Evolutionary conservation across 2,329 filamentous ascomycete species (phyloP), one percentile per base, ranked within the genome.

Genomic region (Lojkania enalia): DNA sequence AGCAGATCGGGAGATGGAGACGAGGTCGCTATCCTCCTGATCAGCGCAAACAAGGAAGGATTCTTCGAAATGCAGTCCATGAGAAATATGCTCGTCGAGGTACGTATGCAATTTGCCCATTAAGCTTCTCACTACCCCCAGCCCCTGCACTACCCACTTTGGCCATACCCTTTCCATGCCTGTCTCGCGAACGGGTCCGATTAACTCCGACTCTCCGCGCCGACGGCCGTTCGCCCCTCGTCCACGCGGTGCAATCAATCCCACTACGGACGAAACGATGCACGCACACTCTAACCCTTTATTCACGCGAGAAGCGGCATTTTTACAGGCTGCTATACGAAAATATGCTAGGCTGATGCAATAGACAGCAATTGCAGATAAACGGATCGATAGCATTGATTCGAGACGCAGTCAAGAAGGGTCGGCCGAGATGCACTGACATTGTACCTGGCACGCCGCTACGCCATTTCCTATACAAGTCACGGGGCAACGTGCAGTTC

Each of bases 401-500:
- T 64, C 83, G 83, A 51, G 72, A 77, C 2, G 87, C 91, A 12
- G 83, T 88, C 21, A 78, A 78, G 7, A 75, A 80, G 23, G 90
- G 90, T 9, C 86, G 92, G 7, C 85, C 88, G 1, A 76, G 74
- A 19, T 81, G 86, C 46, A 81, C 83, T 13, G 86, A 94, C 47
- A 85, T 99, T 46, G 81, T 90, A 1, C 88, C 90, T 0, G 88
- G 87, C 18, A 88, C 86, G 13, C 84, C 87, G 21, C 75, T 97
- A 40, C 85, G 87, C 56, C 94, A 99, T 74, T 99, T 97, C 64
- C 73, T 99, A 14, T 99, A 96, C 78, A 99, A 97, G 71, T 96
- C 89, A 13, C 83, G 89, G 48, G 85, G 86, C 15, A 96, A 99
- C 59, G 94, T 99, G 20, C 95, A 99, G 67, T 99, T 96, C 70